Evolutionary conservation across 805 yeast genomes (phyloP), one percentile per base, ranked within the genome.

Genomic region (Cyberlindnera misumaiensis): DNA sequence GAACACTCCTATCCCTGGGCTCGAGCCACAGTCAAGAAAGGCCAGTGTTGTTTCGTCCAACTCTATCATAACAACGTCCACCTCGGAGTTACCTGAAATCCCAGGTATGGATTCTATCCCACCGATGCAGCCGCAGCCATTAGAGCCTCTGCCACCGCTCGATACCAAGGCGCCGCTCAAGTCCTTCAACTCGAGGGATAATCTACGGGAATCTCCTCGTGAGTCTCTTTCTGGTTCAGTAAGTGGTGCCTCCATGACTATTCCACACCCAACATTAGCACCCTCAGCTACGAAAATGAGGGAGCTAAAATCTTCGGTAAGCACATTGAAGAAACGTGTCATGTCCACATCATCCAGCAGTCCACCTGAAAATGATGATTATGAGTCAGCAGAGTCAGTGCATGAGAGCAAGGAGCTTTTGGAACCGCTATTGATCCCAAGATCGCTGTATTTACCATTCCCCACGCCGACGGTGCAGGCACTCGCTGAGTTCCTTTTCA

Each of bases 381-480:
- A 55, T 38, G 42, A 43, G 5, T 15, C 34, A 1, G 39, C 25
- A 3, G 52, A 53, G 3, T 46, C 56, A 2, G 36, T 40, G n/a
- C 50, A 42, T 5, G 56, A 45, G 5, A 25, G 37, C 0, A 46
- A 41, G 29, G 36, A 38, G 20, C 55, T 63, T 13, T 46, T 80
- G 59, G 87, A 80, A 47, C 79, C 85, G 5, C 58, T 80, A 27
- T 64, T 75, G 40, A 68, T 80, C 28, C 93, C 94, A 12, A 66
- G 94, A 43, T 68, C 77, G 13, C 54, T 84, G 20, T 83, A 79
- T 47, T 55, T 84, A 45, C 93, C 94, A 4, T 81, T 79, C 60
- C 56, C 77, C 3, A 75, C 80, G 1, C 55, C 63, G 1, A 73
- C 86, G 0, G 74, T 82, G 12, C 68, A 68, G 40, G 87, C 87